Conservation (phyloP, 108 stramenopile genomes). For the Conticribra weissflogii region DNA sequence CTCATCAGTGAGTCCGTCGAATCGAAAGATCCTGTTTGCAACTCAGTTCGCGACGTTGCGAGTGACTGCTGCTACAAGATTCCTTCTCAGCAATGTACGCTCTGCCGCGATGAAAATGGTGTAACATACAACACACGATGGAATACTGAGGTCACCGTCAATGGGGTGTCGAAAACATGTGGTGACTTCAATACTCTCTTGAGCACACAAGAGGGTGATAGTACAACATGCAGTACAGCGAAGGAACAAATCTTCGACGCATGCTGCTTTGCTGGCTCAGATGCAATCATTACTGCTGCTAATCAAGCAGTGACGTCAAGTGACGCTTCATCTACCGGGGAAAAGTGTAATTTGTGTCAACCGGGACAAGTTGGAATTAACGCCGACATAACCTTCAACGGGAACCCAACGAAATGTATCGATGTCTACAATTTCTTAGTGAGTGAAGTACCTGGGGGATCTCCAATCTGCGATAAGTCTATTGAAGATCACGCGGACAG, state of each 20-base stretch:
- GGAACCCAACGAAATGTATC: constrained; percentile 32
- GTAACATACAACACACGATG: constrained; percentile 49
- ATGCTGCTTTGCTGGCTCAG: constrained; percentile 53
- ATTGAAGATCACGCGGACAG: constrained; percentile 11
- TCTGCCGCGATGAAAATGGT: constrained; percentile 46
- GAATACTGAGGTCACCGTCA: constrained; percentile 44
- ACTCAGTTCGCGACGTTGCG: constrained; percentile 18
- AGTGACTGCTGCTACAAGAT: constrained; percentile 45
- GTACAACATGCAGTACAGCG: constrained; percentile 35
- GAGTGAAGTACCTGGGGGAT: constrained; percentile 22
- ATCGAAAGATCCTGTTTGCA: constrained; percentile 26
- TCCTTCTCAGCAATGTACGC: constrained; percentile 34
- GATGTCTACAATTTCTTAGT: constrained; percentile 40
- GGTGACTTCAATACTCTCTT: constrained; percentile 53
- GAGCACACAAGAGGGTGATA: constrained; percentile 44
- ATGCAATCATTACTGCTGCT: constrained; percentile 30
- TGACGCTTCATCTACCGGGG: constrained; percentile 6
- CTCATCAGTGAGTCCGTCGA: constrained; percentile 36
- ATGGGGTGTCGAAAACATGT: constrained; percentile 44
- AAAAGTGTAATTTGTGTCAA: constrained; percentile 40
- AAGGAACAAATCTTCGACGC: constrained; percentile 42
- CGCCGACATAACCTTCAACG: constrained; percentile 41
- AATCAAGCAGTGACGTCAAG: constrained; percentile 10
- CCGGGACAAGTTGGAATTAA: constrained; percentile 32
- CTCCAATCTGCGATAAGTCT: constrained; percentile 36